Percentiles rank a stretch among this genome's conserved stretches.
These are phyloP conservation scores for Apocynum venetum DNA, from an alignment of 257 asterid genomes.

Conservation along the genomic window DNA sequence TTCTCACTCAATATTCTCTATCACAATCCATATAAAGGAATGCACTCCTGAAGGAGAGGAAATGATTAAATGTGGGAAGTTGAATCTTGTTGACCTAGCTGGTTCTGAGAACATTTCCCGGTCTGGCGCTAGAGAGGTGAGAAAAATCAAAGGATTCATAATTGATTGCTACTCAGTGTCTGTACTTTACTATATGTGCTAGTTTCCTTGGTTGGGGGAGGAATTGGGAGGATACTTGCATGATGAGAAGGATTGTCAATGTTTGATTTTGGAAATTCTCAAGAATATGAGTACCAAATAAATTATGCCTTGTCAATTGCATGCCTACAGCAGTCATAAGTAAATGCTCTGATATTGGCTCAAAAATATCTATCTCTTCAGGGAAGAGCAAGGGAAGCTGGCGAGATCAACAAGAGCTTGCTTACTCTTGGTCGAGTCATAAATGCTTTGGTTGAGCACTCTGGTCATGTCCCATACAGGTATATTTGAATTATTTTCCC, in stretches of 20 bases:
- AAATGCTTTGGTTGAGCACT: slow-evolving; percentile 96
- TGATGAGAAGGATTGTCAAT: neutral
- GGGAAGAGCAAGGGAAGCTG: slow-evolving; percentile 99
- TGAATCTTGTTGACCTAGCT: slow-evolving; percentile 96
- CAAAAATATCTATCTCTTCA: slow-evolving; percentile 31
- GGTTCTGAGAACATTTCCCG: slow-evolving; percentile 98
- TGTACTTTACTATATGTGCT: neutral
- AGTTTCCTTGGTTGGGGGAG: neutral
- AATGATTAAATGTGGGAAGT: slow-evolving; percentile 94
- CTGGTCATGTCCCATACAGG: slow-evolving; percentile 98
- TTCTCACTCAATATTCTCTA: slow-evolving; percentile 91
- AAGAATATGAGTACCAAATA: neutral
- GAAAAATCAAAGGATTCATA: slow-evolving; percentile 17
- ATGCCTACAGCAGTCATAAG: neutral
- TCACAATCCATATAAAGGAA: slow-evolving; percentile 96
- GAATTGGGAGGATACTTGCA: neutral
- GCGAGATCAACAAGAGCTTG: slow-evolving; percentile 98
- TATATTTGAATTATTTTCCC: slow-evolving; percentile 12
- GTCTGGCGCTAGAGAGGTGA: slow-evolving; percentile 98
- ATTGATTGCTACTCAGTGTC: neutral
- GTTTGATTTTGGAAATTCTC: neutral
- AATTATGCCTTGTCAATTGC: neutral
- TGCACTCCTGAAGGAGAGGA: slow-evolving; percentile 98
- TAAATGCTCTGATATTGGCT: neutral
- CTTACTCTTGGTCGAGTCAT: slow-evolving; percentile 95